Conservation (phyloP, 2,329 filamentous ascomycete species). For the Periconia sp. region DNA sequence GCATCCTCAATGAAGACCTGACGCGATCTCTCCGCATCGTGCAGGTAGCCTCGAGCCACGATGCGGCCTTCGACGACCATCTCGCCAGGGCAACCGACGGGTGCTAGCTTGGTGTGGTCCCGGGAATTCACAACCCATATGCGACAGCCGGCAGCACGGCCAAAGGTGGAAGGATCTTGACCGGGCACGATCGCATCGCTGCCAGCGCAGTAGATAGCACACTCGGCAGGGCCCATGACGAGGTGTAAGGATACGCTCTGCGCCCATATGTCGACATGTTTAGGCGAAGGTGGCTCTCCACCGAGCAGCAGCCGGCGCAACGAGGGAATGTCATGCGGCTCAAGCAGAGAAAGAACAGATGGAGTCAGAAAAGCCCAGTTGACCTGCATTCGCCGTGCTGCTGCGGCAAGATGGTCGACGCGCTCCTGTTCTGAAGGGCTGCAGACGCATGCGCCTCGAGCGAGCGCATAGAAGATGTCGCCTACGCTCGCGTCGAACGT, state of each 20-base stretch:
- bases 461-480: slow-evolving; percentile 58
- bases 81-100: slow-evolving; percentile 47
- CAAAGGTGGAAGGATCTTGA: background rate
- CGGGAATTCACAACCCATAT: slow-evolving; percentile 43
- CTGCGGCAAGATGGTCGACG: slow-evolving; percentile 51
- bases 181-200: background rate
- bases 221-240: slow-evolving; percentile 41
- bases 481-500: slow-evolving; percentile 60
- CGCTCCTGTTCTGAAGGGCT: slow-evolving; percentile 60
- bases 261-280: background rate
- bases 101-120: slow-evolving; percentile 14
- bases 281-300: slow-evolving; percentile 8
- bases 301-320: slow-evolving; percentile 3
- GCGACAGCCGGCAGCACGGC: background rate
- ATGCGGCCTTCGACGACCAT: slow-evolving; percentile 62
- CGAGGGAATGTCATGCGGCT: slow-evolving; percentile 1
- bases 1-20: slow-evolving; percentile 10
- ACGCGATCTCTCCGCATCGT: slow-evolving; percentile 10
- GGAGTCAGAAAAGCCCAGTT: slow-evolving; percentile 14
- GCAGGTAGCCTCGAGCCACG: slow-evolving; percentile 26
- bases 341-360: slow-evolving; percentile 2
- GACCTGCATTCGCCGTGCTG: slow-evolving; percentile 7
- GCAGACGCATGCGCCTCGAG: slow-evolving; percentile 55
- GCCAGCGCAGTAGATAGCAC: slow-evolving; percentile 3
- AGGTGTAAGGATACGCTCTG: slow-evolving; percentile 1